Conservation (phyloP, 352 stramenopile genomes). For the Phytophthora agathidicida region DNA sequence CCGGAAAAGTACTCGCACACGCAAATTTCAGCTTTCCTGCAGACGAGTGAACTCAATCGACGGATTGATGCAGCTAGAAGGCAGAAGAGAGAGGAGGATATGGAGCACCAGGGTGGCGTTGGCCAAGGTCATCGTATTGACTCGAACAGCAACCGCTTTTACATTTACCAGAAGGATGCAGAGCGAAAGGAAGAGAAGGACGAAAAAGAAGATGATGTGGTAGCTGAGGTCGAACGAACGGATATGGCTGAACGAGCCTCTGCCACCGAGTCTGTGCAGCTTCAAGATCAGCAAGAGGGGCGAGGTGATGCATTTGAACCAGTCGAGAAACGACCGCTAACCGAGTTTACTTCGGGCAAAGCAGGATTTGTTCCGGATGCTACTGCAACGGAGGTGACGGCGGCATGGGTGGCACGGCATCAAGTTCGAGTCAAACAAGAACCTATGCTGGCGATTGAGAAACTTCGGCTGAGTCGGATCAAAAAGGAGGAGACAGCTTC, state of each 20-base stretch:
- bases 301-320: constrained; percentile 37
- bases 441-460: constrained; percentile 53
- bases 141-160: constrained; percentile 76
- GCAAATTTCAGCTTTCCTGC: constrained; percentile 96
- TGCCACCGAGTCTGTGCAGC: constrained; percentile 1
- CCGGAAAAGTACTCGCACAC: constrained; percentile 95
- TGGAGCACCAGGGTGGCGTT: constrained; percentile 39
- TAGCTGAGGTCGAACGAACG: constrained; percentile 28
- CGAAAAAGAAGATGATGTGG: constrained; percentile 34
- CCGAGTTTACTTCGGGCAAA: constrained; percentile 10
- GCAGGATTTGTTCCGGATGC: constrained; percentile 17
- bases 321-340: constrained; percentile 24
- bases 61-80: constrained; percentile 63
- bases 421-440: constrained; percentile 48
- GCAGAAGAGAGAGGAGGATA: constrained; percentile 61
- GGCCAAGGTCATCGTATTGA: constrained; percentile 75
- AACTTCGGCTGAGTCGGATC: constrained; percentile 34
- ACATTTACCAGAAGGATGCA: constrained; percentile 64
- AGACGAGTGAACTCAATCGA: constrained; percentile 91
- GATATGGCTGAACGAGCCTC: constrained; percentile 20
- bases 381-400: constrained; percentile 22
- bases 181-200: constrained; percentile 21
- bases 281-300: constrained; percentile 21
- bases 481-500: constrained; percentile 9
- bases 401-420: constrained; percentile 46